Percentiles rank a stretch among this genome's conserved stretches.
Conservation (phyloP, 2,329 filamentous ascomycete species). For the Harringtonia lauricola region DNA sequence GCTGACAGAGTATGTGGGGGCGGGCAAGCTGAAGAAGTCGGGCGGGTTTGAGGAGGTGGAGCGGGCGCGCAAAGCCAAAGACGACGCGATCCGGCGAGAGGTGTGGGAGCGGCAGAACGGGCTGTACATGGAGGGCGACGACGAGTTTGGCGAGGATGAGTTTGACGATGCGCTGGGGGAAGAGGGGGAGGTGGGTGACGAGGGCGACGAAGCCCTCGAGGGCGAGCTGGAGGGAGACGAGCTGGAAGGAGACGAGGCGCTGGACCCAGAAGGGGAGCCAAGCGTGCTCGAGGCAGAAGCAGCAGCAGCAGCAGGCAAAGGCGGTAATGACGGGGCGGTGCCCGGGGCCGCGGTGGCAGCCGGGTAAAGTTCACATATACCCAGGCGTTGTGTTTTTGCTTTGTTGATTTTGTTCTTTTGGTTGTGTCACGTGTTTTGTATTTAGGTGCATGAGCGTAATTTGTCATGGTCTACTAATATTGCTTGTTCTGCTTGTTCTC, state of each 20-base stretch:
- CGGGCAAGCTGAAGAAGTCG: conserved; percentile 90
- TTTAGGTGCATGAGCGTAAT: not conserved
- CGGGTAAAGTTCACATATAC: too few relatives aligned
- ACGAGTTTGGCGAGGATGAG: not conserved
- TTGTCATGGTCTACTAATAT: not conserved
- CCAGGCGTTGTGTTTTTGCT: not conserved
- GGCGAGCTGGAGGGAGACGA: not conserved
- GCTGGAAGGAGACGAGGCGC: conserved; percentile 9
- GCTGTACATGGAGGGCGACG: conserved; percentile 26
- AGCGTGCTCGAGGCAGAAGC: not conserved
- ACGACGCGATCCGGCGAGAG: conserved; percentile 76
- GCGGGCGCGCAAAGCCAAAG: conserved; percentile 69
- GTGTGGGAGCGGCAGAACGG: conserved; percentile 60
- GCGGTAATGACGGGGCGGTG: not conserved
- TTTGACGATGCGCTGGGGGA: not conserved
- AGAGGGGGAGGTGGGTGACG: conserved; percentile 17
- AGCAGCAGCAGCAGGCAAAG: conserved; percentile 6
- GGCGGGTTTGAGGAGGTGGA: conserved; percentile 93
- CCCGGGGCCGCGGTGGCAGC: too few relatives aligned
- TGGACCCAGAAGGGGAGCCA: not conserved
- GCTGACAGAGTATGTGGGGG: conserved; percentile 71
- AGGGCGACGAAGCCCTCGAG: conserved; percentile 17
- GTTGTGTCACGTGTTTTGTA: not conserved
- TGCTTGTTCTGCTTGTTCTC: not conserved
- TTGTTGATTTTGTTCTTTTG: not conserved